Base-by-base conservation (phyloP, 306 rosid genomes). In the Rubus idaeus region DNA sequence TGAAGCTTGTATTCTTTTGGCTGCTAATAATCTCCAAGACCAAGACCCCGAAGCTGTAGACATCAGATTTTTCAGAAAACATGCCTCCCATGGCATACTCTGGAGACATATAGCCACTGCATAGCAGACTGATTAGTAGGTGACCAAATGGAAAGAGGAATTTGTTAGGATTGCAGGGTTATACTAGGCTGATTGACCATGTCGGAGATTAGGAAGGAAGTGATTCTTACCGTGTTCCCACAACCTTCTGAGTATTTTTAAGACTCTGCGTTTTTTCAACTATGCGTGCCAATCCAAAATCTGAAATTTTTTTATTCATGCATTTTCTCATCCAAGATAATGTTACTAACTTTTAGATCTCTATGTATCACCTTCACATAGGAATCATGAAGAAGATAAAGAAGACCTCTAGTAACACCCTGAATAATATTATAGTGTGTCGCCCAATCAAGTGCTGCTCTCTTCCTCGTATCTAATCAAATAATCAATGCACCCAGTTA, bases 231-330 rank as follows among this genome's bases (percentile, higher is more conserved):
- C 79, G 73, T 35, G 88, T 85, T 56, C 86, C 86, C 3, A 78
- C 86, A n/a, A 85, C 79, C 26, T 72, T 61, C 2, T 35, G 42
- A 16, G 83, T 78, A 30, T 75, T 85, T 50, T 26, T 71, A 42
- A 78, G 39, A 68, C 37, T 18, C 0, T 68, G 4, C 3, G 80
- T 30, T 3, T 62, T 78, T 68, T 73, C 30, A 13, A 85, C 55
- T 0, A 76, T 66, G 18, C 74, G 68, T 46, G 88, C 71, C 71
- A 82, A 52, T 49, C 88, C 86, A 68, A 82, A 85, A 79, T 82
- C 83, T 6, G 75, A 84, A 11, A 84, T 80, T 69, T 84, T 84
- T 20, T 83, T 56, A 16, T 84, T 84, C 83, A n/a, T n/a, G n/a
- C n/a, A 84, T 84, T 5, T 80, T 55, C 40, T 45, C 81, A 64